These are phyloP conservation scores for Phalaenopsis hybrid DNA, from an alignment of 116 monocot genomes.

Conservation along the genomic window DNA sequence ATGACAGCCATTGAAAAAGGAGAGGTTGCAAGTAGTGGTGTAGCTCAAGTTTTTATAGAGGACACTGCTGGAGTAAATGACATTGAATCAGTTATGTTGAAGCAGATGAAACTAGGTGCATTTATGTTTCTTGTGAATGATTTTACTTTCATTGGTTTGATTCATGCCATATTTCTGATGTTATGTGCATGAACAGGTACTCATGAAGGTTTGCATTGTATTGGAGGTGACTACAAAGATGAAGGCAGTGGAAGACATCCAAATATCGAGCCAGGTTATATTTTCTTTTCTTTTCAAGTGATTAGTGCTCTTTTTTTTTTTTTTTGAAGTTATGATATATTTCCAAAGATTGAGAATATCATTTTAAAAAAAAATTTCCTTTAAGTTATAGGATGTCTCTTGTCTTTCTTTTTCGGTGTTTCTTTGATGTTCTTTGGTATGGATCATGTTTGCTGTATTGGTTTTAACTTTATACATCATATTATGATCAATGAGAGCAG, in stretches of 20 bases:
- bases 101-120: slow-evolving; percentile 29
- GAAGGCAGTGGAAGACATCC: slow-evolving; percentile 4
- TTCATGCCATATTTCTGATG: neutral
- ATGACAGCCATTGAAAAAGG: slow-evolving; percentile 81
- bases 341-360: too few relatives aligned
- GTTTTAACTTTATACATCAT: too few relatives aligned
- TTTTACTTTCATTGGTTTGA: neutral
- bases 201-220: slow-evolving; percentile 33
- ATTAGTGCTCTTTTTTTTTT: too few relatives aligned
- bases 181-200: slow-evolving; percentile 15
- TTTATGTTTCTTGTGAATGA: neutral
- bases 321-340: too few relatives aligned
- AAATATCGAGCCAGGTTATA: slow-evolving; percentile 1
- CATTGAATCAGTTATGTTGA: slow-evolving; percentile 18
- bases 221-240: slow-evolving; percentile 29
- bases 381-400: neutral
- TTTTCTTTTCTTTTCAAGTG: neutral
- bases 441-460: neutral
- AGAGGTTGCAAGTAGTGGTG: slow-evolving; percentile 52
- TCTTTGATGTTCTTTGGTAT: neutral
- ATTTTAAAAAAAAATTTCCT: too few relatives aligned
- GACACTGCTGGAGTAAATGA: slow-evolving; percentile 29
- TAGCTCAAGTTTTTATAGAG: slow-evolving; percentile 42
- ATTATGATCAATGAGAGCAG: too few relatives aligned
- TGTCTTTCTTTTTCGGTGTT: neutral